These are phyloP conservation scores for Vigna nakashimae DNA, from an alignment of 306 rosid genomes.

Conservation along the genomic window DNA sequence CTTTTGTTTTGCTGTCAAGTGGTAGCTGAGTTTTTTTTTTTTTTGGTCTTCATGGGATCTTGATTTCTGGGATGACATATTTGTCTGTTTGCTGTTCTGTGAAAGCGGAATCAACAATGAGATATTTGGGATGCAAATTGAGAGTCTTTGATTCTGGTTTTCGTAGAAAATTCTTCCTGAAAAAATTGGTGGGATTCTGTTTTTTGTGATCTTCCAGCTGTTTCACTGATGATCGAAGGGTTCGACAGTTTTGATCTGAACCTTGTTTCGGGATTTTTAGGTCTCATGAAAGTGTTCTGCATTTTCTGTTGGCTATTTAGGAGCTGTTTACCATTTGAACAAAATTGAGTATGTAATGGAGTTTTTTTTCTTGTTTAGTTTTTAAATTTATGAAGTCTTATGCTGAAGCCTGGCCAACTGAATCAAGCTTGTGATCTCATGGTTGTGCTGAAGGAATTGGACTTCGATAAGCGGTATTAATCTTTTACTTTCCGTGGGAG, in stretches of 20 bases:
- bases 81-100: slow-evolving; percentile 46
- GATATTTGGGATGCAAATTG: slow-evolving; percentile 23
- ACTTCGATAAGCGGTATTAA: slow-evolving; percentile 51
- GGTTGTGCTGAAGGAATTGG: slow-evolving; percentile 53
- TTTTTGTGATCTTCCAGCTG: slow-evolving; percentile 19
- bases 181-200: slow-evolving; percentile 14
- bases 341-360: slow-evolving; percentile 4
- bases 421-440: slow-evolving; percentile 44
- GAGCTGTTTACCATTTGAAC: slow-evolving; percentile 23
- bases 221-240: neutral
- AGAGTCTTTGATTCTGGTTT: neutral
- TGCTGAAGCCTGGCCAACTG: slow-evolving; percentile 28
- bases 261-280: slow-evolving; percentile 31
- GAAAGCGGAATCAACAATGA: slow-evolving; percentile 35
- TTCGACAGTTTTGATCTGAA: slow-evolving; percentile 32
- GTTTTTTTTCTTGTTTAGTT: neutral
- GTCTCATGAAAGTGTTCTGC: slow-evolving; percentile 22
- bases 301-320: slow-evolving; percentile 34
- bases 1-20: neutral
- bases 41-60: slow-evolving; percentile 41
- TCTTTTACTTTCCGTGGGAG: slow-evolving; percentile 45
- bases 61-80: slow-evolving; percentile 39
- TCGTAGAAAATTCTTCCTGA: slow-evolving; percentile 22
- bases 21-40: neutral
- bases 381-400: neutral